Conservation (phyloP, 768 basidiomycete species). For the Leucosporidium yakuticum region DNA sequence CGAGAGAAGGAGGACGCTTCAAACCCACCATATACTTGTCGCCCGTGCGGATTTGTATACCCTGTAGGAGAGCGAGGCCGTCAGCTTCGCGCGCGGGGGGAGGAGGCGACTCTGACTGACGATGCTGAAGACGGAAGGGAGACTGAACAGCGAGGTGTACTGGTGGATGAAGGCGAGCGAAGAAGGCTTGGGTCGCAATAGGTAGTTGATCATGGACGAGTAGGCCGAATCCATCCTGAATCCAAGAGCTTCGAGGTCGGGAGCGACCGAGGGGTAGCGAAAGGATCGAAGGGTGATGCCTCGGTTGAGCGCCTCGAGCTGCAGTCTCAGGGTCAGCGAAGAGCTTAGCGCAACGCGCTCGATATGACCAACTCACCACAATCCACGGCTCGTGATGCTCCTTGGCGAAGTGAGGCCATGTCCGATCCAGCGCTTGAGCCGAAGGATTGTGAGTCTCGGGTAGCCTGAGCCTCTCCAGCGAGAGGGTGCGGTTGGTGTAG, state of each 20-base stretch:
- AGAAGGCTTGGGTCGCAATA: conserved; percentile 22
- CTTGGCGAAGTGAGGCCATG: neutral
- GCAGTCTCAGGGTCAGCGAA: neutral
- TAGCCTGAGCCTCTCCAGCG: neutral
- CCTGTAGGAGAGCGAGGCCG: no score
- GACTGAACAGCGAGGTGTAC: conserved; percentile 23
- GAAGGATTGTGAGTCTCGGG: conserved; percentile 9
- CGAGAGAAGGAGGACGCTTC: neutral
- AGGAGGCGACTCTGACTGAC: neutral
- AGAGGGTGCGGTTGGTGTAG: conserved; percentile 3
- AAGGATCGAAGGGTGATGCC: neutral
- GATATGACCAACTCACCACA: neutral
- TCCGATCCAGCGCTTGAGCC: conserved; percentile 9
- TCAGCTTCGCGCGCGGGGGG: no score
- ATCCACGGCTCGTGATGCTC: neutral
- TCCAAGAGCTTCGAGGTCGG: conserved; percentile 4
- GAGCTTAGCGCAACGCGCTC: neutral
- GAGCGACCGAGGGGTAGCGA: neutral
- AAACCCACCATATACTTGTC: conserved; percentile 22
- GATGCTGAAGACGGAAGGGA: conserved; percentile 24
- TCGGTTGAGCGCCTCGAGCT: neutral
- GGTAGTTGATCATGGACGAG: conserved; percentile 25
- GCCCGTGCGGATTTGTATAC: conserved; percentile 23
- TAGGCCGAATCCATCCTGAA: conserved; percentile 12
- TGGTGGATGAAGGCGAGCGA: conserved; percentile 18